Conservation (phyloP, 2,329 filamentous ascomycete species). For the Botrytis pseudocinerea region DNA sequence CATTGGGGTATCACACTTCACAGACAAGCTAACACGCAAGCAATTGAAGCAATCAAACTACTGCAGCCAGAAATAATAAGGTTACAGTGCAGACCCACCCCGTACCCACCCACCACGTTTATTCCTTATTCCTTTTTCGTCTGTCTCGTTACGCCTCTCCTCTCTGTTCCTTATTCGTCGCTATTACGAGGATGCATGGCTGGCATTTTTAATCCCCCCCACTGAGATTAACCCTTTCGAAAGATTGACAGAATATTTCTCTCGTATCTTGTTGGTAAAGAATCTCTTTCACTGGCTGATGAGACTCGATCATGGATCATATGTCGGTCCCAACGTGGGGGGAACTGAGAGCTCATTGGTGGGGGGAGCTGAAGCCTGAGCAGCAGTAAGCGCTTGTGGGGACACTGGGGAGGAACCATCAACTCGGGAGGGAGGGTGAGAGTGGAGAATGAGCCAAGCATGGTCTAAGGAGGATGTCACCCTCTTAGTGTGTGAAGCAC, state of each 20-base stretch:
- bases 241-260: not conserved
- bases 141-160: not conserved
- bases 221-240: not conserved
- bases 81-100: conserved; percentile 15
- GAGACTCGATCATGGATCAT: conserved; percentile 2
- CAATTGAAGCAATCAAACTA: not conserved
- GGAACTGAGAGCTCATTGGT: not conserved
- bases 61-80: conserved; percentile 9
- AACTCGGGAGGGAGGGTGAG: conserved; percentile 13
- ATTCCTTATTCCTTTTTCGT: conserved; percentile 18
- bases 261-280: not conserved
- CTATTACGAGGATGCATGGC: conserved; percentile 18
- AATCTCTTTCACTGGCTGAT: not conserved
- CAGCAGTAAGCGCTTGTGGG: conserved; percentile 18
- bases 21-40: conserved; percentile 1
- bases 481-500: not conserved
- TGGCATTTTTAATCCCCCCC: not conserved
- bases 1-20: conserved; percentile 4
- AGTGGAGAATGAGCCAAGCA: conserved; percentile 10
- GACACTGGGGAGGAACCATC: conserved; percentile 11
- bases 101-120: conserved; percentile 14
- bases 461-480: not conserved
- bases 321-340: too few species aligned
- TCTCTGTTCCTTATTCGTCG: conserved; percentile 8
- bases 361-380: not conserved